A percentile compares a stretch with the other conserved stretches of the same genome.
Evolutionary conservation across 148 eudicot genomes (phyloP).

Genomic region (Cornus suecica): DNA sequence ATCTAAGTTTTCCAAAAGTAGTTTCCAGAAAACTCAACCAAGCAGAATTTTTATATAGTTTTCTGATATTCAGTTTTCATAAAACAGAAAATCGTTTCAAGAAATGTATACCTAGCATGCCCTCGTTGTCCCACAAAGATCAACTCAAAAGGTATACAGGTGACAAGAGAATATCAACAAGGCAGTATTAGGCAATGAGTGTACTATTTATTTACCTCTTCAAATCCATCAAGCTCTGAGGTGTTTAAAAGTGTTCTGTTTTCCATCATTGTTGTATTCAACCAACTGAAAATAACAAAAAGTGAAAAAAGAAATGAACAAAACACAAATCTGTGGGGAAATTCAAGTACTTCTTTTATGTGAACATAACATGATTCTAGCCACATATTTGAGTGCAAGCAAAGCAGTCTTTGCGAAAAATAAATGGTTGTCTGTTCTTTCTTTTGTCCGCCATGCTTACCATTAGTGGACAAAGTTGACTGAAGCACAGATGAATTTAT

Average conservation of each 20-base stretch:
- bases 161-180: not conserved
- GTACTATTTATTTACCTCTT: conserved; percentile 49
- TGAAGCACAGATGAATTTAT: not conserved
- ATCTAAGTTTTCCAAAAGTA: too few species aligned
- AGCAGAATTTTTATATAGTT: too few species aligned
- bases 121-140: not conserved
- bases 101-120: too few species aligned
- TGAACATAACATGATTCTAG: not conserved
- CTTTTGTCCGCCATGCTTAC: not conserved
- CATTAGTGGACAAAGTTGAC: not conserved
- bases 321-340: not conserved
- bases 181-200: not conserved
- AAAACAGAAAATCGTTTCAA: too few species aligned
- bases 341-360: not conserved
- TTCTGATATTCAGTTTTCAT: too few species aligned
- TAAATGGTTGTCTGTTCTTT: not conserved
- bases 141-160: not conserved
- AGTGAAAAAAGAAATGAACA: not conserved
- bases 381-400: not conserved
- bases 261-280: conserved; percentile 82
- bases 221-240: conserved; percentile 78
- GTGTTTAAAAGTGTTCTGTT: conserved; percentile 50
- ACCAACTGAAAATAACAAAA: conserved; percentile 60
- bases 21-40: too few species aligned
- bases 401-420: not conserved